Evolutionary conservation across 495 filamentous ascomycete genomes (phyloP).

Genomic region (Tetracladium marchalianum): DNA sequence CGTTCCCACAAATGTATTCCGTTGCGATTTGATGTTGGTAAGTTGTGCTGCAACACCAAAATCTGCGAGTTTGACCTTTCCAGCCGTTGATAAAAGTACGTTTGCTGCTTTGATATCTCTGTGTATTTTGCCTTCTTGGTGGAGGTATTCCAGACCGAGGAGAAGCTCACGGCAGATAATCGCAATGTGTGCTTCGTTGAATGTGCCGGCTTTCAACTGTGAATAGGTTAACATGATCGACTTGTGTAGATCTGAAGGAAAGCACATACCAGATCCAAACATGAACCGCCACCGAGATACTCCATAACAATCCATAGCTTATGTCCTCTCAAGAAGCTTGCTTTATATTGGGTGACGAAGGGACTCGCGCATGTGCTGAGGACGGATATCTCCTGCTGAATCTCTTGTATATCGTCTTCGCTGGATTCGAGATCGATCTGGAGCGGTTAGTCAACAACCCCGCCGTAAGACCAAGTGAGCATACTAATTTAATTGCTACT

Average conservation of each 20-base stretch:
- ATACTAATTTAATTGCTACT: constrained; percentile 85
- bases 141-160: constrained; percentile 85
- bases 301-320: constrained; percentile 99
- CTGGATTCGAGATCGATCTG: constrained; percentile 97
- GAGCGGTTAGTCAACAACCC: constrained; percentile 8
- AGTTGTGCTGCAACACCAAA: constrained; percentile 99
- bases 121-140: constrained; percentile 94
- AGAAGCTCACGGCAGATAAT: constrained; percentile 78
- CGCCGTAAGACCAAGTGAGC: constrained; percentile 20
- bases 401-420: constrained; percentile 95
- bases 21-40: constrained; percentile 91
- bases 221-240: constrained; percentile 62
- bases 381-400: constrained; percentile 94
- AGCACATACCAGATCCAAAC: constrained; percentile 68
- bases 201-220: constrained; percentile 94
- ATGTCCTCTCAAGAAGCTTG: constrained; percentile 84
- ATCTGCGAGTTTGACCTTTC: constrained; percentile 97
- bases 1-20: constrained; percentile 97
- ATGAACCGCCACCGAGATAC: constrained; percentile 98
- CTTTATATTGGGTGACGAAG: constrained; percentile 93
- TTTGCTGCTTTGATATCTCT: constrained; percentile 99
- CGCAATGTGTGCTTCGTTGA: constrained; percentile 92
- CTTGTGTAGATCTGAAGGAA: neutral
- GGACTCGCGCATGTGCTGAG: constrained; percentile 88
- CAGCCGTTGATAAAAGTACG: constrained; percentile 83